Evolutionary conservation across 441 rosid genomes (phyloP).

Genomic region (Biscutella laevigata): DNA sequence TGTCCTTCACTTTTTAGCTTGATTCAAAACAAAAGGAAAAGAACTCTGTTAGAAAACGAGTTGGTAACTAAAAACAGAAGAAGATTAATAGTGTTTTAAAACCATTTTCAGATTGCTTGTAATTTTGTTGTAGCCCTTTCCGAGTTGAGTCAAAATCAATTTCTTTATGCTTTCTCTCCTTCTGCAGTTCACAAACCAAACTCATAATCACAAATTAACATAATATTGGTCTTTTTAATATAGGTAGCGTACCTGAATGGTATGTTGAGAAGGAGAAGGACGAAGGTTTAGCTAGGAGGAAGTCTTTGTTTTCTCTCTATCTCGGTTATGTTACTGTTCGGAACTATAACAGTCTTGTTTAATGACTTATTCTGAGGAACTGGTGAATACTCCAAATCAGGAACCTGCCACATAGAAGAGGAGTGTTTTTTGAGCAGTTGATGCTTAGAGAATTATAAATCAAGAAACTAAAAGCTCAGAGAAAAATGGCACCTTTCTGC

Average conservation of each 20-base stretch:
- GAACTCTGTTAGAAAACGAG: conserved; percentile 14
- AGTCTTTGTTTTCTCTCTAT: conserved; percentile 55
- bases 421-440: not conserved
- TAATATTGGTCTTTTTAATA: too few relatives aligned
- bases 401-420: conserved; percentile 16
- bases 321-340: conserved; percentile 54
- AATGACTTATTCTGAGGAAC: conserved; percentile 24
- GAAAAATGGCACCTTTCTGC: too few relatives aligned
- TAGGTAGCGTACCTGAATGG: conserved; percentile 48
- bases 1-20: conserved; percentile 96
- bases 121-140: conserved; percentile 77
- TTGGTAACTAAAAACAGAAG: not conserved
- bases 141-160: conserved; percentile 59
- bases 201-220: not conserved
- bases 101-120: conserved; percentile 91
- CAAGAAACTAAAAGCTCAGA: too few relatives aligned
- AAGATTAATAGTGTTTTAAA: conserved; percentile 6
- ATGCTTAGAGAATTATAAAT: conserved; percentile 5
- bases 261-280: conserved; percentile 40
- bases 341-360: not conserved
- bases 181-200: conserved; percentile 35
- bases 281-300: conserved; percentile 41
- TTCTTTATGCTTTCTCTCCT: conserved; percentile 58
- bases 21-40: conserved; percentile 25
- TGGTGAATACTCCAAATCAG: conserved; percentile 28